These are phyloP conservation scores for Tetrahymena thermophila DNA, from an alignment of 73 alveolate species.

Conservation along the genomic window DNA sequence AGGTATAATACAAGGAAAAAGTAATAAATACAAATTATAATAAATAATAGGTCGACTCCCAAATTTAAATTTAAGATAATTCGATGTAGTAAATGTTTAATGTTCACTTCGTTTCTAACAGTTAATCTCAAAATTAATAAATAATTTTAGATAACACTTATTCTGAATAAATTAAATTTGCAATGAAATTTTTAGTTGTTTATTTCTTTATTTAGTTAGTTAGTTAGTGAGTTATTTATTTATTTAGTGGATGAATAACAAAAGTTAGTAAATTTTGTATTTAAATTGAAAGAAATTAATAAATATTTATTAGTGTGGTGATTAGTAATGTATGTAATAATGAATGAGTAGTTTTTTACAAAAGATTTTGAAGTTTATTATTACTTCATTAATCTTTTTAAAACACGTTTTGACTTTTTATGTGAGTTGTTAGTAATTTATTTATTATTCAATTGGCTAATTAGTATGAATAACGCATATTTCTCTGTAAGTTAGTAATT, in stretches of 20 bases:
- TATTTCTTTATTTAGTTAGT: no score
- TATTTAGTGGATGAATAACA: not conserved
- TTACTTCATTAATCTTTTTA: not conserved
- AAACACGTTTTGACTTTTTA: not conserved
- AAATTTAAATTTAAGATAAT: not conserved
- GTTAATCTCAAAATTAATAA: not conserved
- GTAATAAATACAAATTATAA: not conserved
- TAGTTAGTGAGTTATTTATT: not conserved
- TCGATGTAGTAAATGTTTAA: not conserved
- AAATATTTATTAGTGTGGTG: not conserved
- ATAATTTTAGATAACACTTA: not conserved
- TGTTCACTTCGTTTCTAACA: not conserved
- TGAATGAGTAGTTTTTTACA: not conserved
- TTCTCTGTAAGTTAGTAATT: not conserved
- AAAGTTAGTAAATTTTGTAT: not conserved
- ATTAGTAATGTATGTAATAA: not conserved
- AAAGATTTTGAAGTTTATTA: not conserved
- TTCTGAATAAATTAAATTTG: not conserved
- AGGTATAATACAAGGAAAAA: not conserved
- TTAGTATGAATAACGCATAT: no score
- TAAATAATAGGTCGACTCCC: not conserved
- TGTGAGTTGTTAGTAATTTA: no score
- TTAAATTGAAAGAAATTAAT: not conserved
- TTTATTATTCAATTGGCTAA: no score
- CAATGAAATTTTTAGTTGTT: not conserved